phyloP scores from a whole-genome alignment of 2,329 filamentous ascomycete genomes.

The Aspergillus fumigatiaffinis region DNA sequence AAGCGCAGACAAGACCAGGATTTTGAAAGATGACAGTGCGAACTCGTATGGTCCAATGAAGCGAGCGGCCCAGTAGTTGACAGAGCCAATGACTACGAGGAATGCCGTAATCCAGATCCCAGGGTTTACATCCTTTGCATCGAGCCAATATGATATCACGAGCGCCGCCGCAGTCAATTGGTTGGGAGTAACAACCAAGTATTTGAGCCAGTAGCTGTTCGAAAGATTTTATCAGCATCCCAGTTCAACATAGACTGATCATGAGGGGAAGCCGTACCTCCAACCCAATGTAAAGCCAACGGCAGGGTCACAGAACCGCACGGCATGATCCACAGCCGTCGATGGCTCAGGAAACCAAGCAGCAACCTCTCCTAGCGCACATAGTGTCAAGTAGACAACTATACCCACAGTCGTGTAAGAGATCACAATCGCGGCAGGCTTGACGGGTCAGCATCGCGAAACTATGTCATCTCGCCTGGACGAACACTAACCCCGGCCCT shows the following conservation, averaged over 20 bases:
- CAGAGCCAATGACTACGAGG: conserved; percentile 55
- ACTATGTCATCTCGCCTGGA: not conserved
- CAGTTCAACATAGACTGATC: not conserved
- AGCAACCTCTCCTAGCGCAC: conserved; percentile 74
- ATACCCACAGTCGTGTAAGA: conserved; percentile 36
- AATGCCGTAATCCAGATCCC: conserved; percentile 74
- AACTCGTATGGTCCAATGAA: conserved; percentile 65
- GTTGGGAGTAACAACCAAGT: conserved; percentile 80
- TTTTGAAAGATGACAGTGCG: conserved; percentile 58
- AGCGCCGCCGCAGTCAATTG: conserved; percentile 74
- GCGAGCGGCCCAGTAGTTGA: conserved; percentile 65
- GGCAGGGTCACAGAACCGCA: conserved; percentile 72
- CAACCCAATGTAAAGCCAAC: conserved; percentile 75
- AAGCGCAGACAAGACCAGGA: conserved; percentile 60
- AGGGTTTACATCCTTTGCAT: conserved; percentile 62
- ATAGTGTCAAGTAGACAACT: conserved; percentile 73
- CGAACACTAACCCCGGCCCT: conserved; percentile 26
- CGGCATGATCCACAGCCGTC: conserved; percentile 75
- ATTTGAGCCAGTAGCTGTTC: conserved; percentile 60
- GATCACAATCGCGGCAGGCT: conserved; percentile 35
- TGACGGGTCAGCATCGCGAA: conserved; percentile 1
- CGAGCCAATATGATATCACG: conserved; percentile 73
- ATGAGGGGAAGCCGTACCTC: conserved; percentile 44
- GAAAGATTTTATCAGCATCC: conserved; percentile 8
- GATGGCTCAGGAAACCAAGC: conserved; percentile 71